Evolutionary conservation across 805 yeast species (phyloP).

Genomic region (Saturnispora kantuleensis): DNA sequence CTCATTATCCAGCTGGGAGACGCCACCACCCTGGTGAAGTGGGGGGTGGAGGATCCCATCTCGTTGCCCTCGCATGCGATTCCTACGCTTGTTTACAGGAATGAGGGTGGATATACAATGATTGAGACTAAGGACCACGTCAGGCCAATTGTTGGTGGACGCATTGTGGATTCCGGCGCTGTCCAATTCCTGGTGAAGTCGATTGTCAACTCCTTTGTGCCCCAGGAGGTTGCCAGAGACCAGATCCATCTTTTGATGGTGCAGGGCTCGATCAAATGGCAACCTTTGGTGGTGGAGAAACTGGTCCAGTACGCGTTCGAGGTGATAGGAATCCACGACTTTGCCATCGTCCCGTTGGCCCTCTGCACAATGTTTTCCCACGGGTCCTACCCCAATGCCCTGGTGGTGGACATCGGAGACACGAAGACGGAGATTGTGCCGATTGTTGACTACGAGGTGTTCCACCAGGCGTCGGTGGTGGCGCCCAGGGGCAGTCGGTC

Average conservation of each 20-base stretch:
- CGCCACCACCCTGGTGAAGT: slow-evolving; percentile 58
- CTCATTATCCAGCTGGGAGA: slow-evolving; percentile 70
- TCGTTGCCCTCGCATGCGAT: slow-evolving; percentile 66
- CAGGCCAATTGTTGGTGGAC: slow-evolving; percentile 55
- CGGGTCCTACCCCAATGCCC: slow-evolving; percentile 51
- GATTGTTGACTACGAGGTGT: slow-evolving; percentile 60
- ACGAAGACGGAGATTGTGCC: slow-evolving; percentile 71
- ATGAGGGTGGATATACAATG: background rate
- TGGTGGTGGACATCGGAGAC: slow-evolving; percentile 74
- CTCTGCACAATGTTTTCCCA: slow-evolving; percentile 67
- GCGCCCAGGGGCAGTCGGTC: slow-evolving; percentile 49
- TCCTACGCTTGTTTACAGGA: slow-evolving; percentile 57
- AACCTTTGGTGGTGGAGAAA: slow-evolving; percentile 53
- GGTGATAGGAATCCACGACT: slow-evolving; percentile 57
- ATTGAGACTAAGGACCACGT: slow-evolving; percentile 24
- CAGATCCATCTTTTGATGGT: slow-evolving; percentile 52
- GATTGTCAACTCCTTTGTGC: slow-evolving; percentile 38
- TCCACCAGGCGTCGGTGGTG: slow-evolving; percentile 37
- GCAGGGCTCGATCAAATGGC: slow-evolving; percentile 56
- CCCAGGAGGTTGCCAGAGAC: slow-evolving; percentile 29
- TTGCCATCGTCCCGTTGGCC: slow-evolving; percentile 58
- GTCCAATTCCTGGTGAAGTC: slow-evolving; percentile 51
- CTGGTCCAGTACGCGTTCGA: slow-evolving; percentile 73
- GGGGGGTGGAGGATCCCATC: slow-evolving; percentile 69
- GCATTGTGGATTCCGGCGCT: slow-evolving; percentile 59